Conservation (phyloP, 2,329 filamentous ascomycete species). For the Sporothrix schenckii region DNA sequence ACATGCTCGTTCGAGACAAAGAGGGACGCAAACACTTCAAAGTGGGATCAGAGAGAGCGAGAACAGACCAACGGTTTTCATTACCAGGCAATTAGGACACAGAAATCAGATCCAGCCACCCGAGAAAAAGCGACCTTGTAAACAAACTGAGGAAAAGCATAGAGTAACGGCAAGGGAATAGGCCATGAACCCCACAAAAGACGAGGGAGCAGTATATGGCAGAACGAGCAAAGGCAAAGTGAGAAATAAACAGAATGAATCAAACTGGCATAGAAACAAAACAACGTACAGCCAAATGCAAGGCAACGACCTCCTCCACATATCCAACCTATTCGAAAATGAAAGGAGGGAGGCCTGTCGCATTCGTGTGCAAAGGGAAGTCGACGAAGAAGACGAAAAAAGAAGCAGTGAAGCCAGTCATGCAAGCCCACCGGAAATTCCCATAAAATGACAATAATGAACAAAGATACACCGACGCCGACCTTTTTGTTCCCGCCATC, state of each 20-base stretch:
- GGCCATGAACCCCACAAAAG: not conserved
- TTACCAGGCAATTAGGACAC: not conserved
- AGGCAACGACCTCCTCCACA: not conserved
- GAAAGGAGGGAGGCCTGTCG: conserved; percentile 10
- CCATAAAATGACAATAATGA: not conserved
- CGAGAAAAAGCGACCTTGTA: not conserved
- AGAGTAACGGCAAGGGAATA: conserved; percentile 11
- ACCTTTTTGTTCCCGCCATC: conserved; percentile 29
- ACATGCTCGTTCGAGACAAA: not conserved
- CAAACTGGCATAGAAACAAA: not conserved
- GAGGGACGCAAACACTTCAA: not conserved
- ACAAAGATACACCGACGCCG: conserved; percentile 27
- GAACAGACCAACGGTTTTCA: not conserved
- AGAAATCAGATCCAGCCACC: not conserved
- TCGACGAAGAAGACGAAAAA: not conserved
- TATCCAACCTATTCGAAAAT: conserved; percentile 9
- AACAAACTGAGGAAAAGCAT: not conserved
- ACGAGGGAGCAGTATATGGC: not conserved
- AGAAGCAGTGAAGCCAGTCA: conserved; percentile 13
- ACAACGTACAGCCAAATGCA: not conserved
- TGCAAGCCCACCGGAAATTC: conserved; percentile 24
- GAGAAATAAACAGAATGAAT: not conserved
- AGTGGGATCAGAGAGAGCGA: not conserved
- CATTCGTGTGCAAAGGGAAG: not conserved
- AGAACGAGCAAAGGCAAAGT: not conserved